Percentiles rank a stretch among this genome's conserved stretches.
Evolutionary conservation across 1,284 basidiomycete genomes (phyloP).

Genomic region (Marasmius tenuissimus): DNA sequence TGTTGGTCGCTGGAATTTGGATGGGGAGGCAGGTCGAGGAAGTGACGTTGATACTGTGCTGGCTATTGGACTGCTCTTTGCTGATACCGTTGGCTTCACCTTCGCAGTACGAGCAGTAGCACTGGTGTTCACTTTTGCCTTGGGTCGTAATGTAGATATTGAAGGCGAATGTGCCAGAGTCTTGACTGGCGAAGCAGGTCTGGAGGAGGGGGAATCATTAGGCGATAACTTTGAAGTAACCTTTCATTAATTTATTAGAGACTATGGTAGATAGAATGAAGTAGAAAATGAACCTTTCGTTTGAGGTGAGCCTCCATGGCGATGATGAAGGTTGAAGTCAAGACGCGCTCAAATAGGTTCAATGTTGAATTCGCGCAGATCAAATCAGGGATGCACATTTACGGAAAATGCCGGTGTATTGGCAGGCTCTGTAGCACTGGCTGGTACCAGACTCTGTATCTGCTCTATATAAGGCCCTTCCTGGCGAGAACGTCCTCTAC

Average conservation of each 20-base stretch:
- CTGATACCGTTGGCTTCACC: conserved; percentile 8
- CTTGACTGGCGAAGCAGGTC: conserved; percentile 15
- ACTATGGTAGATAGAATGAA: background rate
- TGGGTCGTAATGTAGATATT: conserved; percentile 13
- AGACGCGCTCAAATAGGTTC: background rate
- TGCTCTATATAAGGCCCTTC: conserved; percentile 36
- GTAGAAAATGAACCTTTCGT: conserved; percentile 40
- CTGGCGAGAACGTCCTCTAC: conserved; percentile 68
- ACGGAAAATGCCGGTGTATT: background rate
- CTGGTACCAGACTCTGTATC: background rate
- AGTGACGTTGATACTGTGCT: conserved; percentile 10
- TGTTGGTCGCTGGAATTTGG: conserved; percentile 16
- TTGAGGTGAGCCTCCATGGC: conserved; percentile 21
- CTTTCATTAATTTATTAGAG: background rate
- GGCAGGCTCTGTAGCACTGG: background rate
- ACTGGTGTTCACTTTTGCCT: conserved; percentile 4
- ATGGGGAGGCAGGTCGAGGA: conserved; percentile 30
- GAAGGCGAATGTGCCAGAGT: conserved; percentile 12
- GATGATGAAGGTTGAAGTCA: background rate
- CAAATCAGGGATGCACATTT: no score
- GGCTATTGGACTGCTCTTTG: background rate
- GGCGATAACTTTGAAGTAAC: conserved; percentile 26
- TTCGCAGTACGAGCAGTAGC: conserved; percentile 6
- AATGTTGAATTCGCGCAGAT: background rate
- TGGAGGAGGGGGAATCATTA: conserved; percentile 36